Base-by-base conservation (phyloP, 2,329 filamentous ascomycete species). In the Thelonectria blattea region DNA sequence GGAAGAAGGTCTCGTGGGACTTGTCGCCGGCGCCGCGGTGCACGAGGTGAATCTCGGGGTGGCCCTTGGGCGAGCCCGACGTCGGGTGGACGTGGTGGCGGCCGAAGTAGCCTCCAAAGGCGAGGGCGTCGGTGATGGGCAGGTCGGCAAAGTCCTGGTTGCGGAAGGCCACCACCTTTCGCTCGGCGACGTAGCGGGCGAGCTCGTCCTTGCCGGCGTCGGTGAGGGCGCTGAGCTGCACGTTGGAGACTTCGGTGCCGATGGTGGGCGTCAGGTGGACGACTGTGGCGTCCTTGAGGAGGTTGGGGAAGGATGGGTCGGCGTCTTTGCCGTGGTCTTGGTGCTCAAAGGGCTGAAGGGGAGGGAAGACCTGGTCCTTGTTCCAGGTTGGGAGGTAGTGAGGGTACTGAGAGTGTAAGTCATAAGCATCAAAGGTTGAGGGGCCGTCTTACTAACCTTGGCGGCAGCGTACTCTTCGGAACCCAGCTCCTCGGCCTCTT, bases 71-170 rank as follows among this genome's bases (percentile, higher is more conserved):
- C 0, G 88, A 88, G 2, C 91, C 91, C 0, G 88, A 91, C 0
- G 90, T 91, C 4, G 91, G 91, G 68, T 94, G 91, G 59, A 94
- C 91, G 77, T 95, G 91, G 68, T 91, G 89, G 9, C 90, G 87
- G 48, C 91, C 91, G 71, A 93, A 95, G 78, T 93, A 93, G 53
- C 85, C 82, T 51, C 87, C 91, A 65, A 87, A 88, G 18, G 89
- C 82, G 39, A 92, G 80, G 1, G 89, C 91, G 9, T 91, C 82
- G 27, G 85, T 74, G 69, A 93, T 92, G 8, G 89, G 84, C 11
- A 92, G 80, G 65, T 90, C 81, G 41, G 86, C 86, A 65, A 90
- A 88, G 73, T 93, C 89, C 72, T 93, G 91, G 70, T 88, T 82
- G 22, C 90, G 86, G 82, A 94, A 93, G 32, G 88, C 87, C 15